A percentile compares a stretch with the other conserved stretches of the same genome.
Conservation (phyloP, 2,329 filamentous ascomycete genomes). For the Thermothelomyces thermophilus region DNA sequence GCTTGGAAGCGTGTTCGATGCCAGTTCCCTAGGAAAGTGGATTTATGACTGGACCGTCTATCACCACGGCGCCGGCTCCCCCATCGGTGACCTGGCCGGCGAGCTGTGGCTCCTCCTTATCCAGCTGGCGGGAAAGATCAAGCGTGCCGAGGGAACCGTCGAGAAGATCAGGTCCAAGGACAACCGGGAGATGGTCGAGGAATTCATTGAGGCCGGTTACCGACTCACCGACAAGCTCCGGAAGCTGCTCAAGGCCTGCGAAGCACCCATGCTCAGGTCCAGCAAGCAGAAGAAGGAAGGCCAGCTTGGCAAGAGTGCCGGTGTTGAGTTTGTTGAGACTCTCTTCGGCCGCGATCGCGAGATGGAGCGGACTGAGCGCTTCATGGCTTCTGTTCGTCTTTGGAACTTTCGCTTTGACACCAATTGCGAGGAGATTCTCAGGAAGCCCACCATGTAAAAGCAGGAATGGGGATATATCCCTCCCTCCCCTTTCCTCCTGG, state of each 20-base stretch:
- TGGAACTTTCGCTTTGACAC: constrained; percentile 94
- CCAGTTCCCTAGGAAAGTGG: constrained; percentile 97
- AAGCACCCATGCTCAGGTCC: constrained; percentile 75
- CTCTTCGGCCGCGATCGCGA: constrained; percentile 91
- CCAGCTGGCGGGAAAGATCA: constrained; percentile 88
- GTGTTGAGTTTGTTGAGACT: constrained; percentile 90
- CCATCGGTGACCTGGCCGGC: constrained; percentile 84
- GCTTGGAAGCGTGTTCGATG: constrained; percentile 91
- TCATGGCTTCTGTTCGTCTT: constrained; percentile 81
- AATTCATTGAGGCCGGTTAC: constrained; percentile 85
- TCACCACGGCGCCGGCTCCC: constrained; percentile 71
- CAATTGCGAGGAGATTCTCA: constrained; percentile 87
- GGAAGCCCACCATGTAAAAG: constrained; percentile 48
- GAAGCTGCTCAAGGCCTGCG: constrained; percentile 81
- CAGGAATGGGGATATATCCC: background rate
- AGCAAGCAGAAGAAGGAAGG: constrained; percentile 67
- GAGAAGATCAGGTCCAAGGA: constrained; percentile 65
- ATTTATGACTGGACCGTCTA: constrained; percentile 99
- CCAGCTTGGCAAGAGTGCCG: constrained; percentile 84
- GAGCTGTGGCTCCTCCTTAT: constrained; percentile 94
- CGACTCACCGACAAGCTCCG: constrained; percentile 80
- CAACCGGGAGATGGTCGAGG: constrained; percentile 73
- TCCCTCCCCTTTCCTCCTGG: too few relatives aligned
- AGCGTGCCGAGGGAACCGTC: constrained; percentile 75
- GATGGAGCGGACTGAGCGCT: constrained; percentile 80